Conservation (phyloP, 768 basidiomycete genomes). For the Rhodocollybia butyracea region DNA sequence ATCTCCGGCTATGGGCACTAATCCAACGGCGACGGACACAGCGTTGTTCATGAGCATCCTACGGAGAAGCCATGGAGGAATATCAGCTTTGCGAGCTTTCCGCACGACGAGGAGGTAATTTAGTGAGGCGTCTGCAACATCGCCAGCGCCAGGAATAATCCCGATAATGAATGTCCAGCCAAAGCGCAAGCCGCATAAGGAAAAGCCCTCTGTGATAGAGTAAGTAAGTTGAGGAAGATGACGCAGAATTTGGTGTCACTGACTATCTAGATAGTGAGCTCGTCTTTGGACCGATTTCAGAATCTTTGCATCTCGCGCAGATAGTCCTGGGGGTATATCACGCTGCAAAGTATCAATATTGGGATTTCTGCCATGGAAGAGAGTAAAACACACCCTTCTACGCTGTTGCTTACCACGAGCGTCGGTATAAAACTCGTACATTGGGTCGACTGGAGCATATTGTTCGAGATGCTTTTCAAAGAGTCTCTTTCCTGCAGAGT, state of each 20-base stretch:
- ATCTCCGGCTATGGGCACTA: slow-evolving; percentile 45
- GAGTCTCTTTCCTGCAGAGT: slow-evolving; percentile 52
- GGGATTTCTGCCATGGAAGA: background rate
- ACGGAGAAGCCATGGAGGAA: slow-evolving; percentile 58
- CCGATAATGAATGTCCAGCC: slow-evolving; percentile 87
- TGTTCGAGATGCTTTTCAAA: slow-evolving; percentile 63
- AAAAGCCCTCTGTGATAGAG: slow-evolving; percentile 85
- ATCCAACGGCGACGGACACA: slow-evolving; percentile 58
- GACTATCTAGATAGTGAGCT: slow-evolving; percentile 87
- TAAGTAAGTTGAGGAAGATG: slow-evolving; percentile 78
- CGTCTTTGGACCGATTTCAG: slow-evolving; percentile 71
- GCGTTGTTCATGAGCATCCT: slow-evolving; percentile 79
- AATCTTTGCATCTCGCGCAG: slow-evolving; percentile 69
- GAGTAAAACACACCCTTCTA: slow-evolving; percentile 45
- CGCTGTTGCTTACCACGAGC: slow-evolving; percentile 52
- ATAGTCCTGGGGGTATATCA: slow-evolving; percentile 71
- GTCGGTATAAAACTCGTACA: slow-evolving; percentile 65
- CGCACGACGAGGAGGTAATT: slow-evolving; percentile 77
- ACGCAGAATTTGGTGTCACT: too few relatives aligned
- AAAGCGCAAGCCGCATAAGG: slow-evolving; percentile 73
- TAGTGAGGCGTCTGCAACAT: slow-evolving; percentile 56
- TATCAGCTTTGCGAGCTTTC: slow-evolving; percentile 72
- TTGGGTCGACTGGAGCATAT: slow-evolving; percentile 70
- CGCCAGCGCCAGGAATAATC: slow-evolving; percentile 68
- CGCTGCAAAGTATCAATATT: slow-evolving; percentile 38